phyloP scores from a whole-genome alignment of 2,329 filamentous ascomycete genomes.

The Huntiella savannae region DNA sequence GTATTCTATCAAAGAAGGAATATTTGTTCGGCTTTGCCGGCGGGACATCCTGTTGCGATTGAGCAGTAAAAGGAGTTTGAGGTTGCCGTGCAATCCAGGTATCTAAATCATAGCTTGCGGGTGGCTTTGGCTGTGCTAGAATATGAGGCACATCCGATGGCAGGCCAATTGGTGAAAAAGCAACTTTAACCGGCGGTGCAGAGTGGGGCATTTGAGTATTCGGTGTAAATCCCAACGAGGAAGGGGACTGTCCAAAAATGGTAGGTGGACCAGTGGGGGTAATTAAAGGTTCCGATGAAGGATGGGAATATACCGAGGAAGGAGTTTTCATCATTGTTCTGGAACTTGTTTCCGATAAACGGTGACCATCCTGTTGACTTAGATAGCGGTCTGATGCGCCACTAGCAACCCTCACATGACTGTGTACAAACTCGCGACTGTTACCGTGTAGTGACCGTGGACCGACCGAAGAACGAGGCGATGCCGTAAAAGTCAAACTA shows the following conservation, averaged over 20 bases:
- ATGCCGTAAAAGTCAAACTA: constrained; percentile 3
- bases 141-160: too few relatives aligned
- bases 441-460: constrained; percentile 1
- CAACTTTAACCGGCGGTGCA: not conserved
- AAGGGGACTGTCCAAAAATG: not conserved
- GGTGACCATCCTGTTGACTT: not conserved
- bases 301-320: too few relatives aligned
- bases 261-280: not conserved
- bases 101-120: not conserved
- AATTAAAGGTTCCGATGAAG: too few relatives aligned
- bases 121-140: not conserved
- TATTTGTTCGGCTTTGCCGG: not conserved
- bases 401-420: constrained; percentile 1
- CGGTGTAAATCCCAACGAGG: not conserved
- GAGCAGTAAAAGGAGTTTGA: not conserved
- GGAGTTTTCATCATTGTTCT: not conserved
- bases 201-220: not conserved
- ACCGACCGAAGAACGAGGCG: constrained; percentile 3
- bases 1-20: not conserved
- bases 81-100: not conserved
- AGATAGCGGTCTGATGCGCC: constrained; percentile 1
- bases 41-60: not conserved
- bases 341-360: not conserved
- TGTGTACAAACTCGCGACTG: not conserved
- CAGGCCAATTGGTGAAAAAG: not conserved